These are phyloP conservation scores for Penicillium griseofulvum DNA, from an alignment of 2,329 filamentous ascomycete genomes.

Conservation along the genomic window DNA sequence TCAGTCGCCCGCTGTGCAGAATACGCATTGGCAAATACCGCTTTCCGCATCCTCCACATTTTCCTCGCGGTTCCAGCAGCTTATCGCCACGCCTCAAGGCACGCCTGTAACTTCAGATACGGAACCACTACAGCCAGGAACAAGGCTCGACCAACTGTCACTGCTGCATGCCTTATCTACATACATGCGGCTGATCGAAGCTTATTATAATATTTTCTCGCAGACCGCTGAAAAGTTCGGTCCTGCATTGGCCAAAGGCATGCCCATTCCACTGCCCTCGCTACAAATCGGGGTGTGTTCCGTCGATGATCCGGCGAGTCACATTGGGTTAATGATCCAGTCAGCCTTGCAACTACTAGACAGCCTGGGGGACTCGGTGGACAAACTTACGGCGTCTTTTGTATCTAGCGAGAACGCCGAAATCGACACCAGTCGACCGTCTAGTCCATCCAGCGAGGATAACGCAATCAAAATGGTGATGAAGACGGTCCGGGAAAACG, in stretches of 20 bases:
- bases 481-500: background rate
- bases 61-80: background rate
- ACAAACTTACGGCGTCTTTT: background rate
- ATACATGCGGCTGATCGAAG: background rate
- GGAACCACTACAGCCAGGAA: background rate
- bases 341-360: background rate
- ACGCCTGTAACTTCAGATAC: background rate
- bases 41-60: background rate
- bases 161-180: background rate
- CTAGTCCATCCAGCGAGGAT: background rate
- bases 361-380: background rate
- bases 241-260: background rate
- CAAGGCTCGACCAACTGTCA: background rate
- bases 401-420: background rate
- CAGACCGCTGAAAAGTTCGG: background rate
- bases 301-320: background rate
- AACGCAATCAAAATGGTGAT: background rate
- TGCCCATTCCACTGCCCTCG: background rate
- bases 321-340: background rate
- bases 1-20: background rate
- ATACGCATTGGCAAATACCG: background rate
- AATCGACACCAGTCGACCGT: background rate
- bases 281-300: background rate
- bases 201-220: background rate
- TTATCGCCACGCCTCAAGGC: background rate